phyloP scores from a whole-genome alignment of 164 flowering plant genomes.

The Umbellularia californica region DNA sequence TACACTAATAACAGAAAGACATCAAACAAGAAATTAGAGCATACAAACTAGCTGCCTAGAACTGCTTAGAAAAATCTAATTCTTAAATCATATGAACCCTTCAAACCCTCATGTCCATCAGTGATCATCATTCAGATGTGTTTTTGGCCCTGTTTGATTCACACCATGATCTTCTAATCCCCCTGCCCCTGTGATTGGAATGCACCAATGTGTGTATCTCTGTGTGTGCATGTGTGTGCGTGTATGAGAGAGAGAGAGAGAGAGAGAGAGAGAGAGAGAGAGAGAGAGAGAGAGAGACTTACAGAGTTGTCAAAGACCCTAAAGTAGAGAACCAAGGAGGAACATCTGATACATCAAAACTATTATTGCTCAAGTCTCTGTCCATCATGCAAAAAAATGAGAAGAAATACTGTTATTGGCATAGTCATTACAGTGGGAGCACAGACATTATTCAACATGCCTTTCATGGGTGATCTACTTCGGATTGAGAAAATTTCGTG shows the following conservation, averaged over 20 bases:
- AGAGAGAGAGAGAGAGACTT: constrained; percentile 22
- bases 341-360: constrained; percentile 57
- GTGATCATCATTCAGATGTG: too few relatives aligned
- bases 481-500: neutral
- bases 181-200: too few relatives aligned
- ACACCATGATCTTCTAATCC: too few relatives aligned
- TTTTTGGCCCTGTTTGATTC: too few relatives aligned
- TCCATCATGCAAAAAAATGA: neutral
- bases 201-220: too few relatives aligned
- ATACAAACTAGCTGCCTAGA: neutral
- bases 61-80: too few relatives aligned
- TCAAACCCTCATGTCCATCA: too few relatives aligned
- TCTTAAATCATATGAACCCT: too few relatives aligned
- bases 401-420: neutral
- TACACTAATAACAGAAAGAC: constrained; percentile 33
- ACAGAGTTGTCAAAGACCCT: constrained; percentile 79
- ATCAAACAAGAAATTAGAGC: neutral
- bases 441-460: neutral
- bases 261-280: neutral
- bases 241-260: neutral
- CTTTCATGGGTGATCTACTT: neutral
- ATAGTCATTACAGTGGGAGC: neutral
- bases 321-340: constrained; percentile 83
- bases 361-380: constrained; percentile 93
- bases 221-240: too few relatives aligned